These are phyloP conservation scores for Persicaria maculosa DNA, from an alignment of 148 eudicot genomes.

Conservation along the genomic window DNA sequence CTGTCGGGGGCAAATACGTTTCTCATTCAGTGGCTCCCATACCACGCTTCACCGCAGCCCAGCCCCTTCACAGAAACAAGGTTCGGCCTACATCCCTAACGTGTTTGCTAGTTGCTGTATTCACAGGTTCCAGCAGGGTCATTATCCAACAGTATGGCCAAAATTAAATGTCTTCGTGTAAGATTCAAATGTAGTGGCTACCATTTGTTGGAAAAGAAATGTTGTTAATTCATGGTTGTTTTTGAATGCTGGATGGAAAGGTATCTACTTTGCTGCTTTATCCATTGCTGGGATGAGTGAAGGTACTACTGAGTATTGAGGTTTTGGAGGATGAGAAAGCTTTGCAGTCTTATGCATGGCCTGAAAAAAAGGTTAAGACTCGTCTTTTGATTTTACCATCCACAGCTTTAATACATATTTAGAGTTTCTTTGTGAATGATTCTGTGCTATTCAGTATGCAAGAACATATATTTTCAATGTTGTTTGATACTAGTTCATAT, in stretches of 20 bases:
- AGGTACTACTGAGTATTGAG: constrained; percentile 17
- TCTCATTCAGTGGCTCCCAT: too few relatives aligned
- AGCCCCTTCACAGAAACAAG: too few relatives aligned
- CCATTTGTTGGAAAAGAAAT: constrained; percentile 18
- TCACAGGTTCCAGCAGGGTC: too few relatives aligned
- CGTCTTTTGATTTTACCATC: not conserved
- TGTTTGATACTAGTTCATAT: too few relatives aligned
- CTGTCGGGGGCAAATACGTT: too few relatives aligned
- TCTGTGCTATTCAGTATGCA: not conserved
- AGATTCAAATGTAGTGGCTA: constrained; percentile 6
- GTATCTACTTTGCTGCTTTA: constrained; percentile 23
- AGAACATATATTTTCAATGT: not conserved
- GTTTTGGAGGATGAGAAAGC: constrained; percentile 27
- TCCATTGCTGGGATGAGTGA: constrained; percentile 27
- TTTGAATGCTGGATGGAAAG: constrained; percentile 21
- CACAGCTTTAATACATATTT: not conserved
- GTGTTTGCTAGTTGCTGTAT: too few relatives aligned
- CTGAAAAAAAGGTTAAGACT: constrained; percentile 42
- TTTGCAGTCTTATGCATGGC: constrained; percentile 43
- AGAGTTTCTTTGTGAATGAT: not conserved
- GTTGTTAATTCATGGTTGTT: constrained; percentile 19
- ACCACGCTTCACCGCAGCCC: too few relatives aligned
- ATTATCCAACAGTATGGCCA: too few relatives aligned
- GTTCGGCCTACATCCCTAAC: too few relatives aligned
- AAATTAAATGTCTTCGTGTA: too few relatives aligned